Conservation (phyloP, 352 stramenopile genomes). For the Aphanomyces astaci region DNA sequence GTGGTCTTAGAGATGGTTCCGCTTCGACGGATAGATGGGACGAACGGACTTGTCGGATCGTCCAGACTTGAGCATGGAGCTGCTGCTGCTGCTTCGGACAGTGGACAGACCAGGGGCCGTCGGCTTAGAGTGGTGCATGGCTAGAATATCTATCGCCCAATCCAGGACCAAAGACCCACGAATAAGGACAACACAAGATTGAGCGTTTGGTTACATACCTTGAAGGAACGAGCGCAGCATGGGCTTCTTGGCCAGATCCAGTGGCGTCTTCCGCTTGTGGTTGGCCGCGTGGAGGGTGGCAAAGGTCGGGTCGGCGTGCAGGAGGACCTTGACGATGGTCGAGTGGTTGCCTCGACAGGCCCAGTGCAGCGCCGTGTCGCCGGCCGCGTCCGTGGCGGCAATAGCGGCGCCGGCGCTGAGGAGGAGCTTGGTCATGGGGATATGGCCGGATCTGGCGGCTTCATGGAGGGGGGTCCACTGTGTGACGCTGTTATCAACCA, state of each 20-base stretch:
- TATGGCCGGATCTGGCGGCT: constrained; percentile 42
- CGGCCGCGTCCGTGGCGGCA: constrained; percentile 33
- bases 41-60: neutral
- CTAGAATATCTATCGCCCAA: neutral
- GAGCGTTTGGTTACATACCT: neutral
- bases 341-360: constrained; percentile 39
- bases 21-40: neutral
- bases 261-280: constrained; percentile 1
- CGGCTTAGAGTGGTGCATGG: neutral
- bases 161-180: too few relatives aligned
- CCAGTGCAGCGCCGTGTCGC: constrained; percentile 48
- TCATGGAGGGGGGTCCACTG: constrained; percentile 47
- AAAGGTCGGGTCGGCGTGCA: constrained; percentile 27
- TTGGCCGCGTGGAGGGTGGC: neutral
- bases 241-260: neutral
- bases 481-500: constrained; percentile 39
- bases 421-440: constrained; percentile 31
- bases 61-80: neutral
- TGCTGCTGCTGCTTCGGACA: neutral
- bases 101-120: neutral
- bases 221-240: neutral
- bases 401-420: constrained; percentile 36
- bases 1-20: neutral
- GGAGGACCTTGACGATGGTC: constrained; percentile 36
- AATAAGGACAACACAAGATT: neutral